Conservation (phyloP, 495 filamentous ascomycete genomes). For the Aspergillus wentii region DNA sequence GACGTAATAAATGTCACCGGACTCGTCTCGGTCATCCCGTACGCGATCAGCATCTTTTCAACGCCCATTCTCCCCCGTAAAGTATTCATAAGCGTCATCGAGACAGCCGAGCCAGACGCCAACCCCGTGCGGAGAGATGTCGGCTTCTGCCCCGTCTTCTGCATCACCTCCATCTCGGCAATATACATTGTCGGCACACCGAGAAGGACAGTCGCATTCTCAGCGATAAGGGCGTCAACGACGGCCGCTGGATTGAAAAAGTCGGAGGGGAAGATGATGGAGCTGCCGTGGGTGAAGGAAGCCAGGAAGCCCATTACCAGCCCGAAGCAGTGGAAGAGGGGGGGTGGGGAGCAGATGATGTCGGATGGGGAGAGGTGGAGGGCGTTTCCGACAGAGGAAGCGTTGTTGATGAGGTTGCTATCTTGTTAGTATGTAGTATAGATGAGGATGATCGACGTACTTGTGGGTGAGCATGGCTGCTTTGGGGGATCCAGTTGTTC, state of each 20-base stretch:
- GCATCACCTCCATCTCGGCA: constrained; percentile 64
- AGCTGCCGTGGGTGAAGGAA: constrained; percentile 67
- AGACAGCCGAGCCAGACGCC: constrained; percentile 5
- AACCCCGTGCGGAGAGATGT: constrained; percentile 14
- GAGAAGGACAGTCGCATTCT: constrained; percentile 69
- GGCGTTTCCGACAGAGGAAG: constrained; percentile 61
- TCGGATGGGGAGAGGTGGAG: constrained; percentile 65
- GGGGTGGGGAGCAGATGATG: constrained; percentile 70
- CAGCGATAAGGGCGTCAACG: constrained; percentile 56
- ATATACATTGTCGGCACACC: constrained; percentile 90
- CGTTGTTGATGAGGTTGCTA: constrained; percentile 74
- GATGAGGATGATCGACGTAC: constrained; percentile 20
- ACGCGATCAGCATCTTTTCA: constrained; percentile 1
- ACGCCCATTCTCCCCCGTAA: background rate
- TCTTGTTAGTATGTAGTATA: background rate
- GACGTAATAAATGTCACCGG: constrained; percentile 65
- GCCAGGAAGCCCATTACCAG: constrained; percentile 81
- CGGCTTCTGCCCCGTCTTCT: constrained; percentile 8
- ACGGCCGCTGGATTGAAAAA: constrained; percentile 29
- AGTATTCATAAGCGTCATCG: background rate
- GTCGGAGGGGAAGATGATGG: constrained; percentile 9
- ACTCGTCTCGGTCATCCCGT: constrained; percentile 7
- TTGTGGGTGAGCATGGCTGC: constrained; percentile 75
- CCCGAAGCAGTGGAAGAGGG: constrained; percentile 84
- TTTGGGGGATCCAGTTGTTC: constrained; percentile 74